Percentiles rank a stretch among this genome's conserved stretches.
Evolutionary conservation across 169 alveolate genomes (phyloP).

Genomic region (Plasmodium berghei): DNA sequence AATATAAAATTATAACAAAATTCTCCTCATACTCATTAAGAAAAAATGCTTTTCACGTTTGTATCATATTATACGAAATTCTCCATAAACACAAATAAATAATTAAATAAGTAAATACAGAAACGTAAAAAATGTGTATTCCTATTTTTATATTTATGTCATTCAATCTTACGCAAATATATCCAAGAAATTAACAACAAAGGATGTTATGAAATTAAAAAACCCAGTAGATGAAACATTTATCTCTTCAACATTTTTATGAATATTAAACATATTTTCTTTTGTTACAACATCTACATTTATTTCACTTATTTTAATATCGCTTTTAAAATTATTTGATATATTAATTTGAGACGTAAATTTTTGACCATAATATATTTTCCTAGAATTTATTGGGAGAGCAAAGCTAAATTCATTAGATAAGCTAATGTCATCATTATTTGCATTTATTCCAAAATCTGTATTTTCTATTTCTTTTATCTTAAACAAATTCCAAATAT

Average conservation of each 20-base stretch:
- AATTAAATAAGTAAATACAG: not conserved
- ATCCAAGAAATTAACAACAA: conserved; percentile 35
- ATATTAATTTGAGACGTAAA: conserved; percentile 45
- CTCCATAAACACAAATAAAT: not conserved
- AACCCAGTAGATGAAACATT: conserved; percentile 21
- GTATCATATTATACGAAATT: no score
- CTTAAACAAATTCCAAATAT: conserved; percentile 64
- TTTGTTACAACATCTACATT: conserved; percentile 39
- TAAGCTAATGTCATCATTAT: conserved; percentile 26
- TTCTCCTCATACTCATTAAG: no score
- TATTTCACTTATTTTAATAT: conserved; percentile 36
- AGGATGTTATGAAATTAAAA: conserved; percentile 36
- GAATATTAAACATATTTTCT: conserved; percentile 37
- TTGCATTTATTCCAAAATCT: conserved; percentile 24
- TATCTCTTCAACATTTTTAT: conserved; percentile 27
- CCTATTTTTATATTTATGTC: not conserved
- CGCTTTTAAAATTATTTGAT: conserved; percentile 59
- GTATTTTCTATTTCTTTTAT: conserved; percentile 29
- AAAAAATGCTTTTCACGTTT: no score
- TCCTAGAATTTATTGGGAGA: conserved; percentile 51
- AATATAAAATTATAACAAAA: not conserved
- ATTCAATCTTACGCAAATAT: conserved; percentile 31
- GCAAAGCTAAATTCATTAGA: conserved; percentile 64
- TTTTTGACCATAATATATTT: conserved; percentile 46
- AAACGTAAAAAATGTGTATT: not conserved